phyloP scores from a whole-genome alignment of 495 filamentous ascomycete genomes.

The Penicillium chermesinum region DNA sequence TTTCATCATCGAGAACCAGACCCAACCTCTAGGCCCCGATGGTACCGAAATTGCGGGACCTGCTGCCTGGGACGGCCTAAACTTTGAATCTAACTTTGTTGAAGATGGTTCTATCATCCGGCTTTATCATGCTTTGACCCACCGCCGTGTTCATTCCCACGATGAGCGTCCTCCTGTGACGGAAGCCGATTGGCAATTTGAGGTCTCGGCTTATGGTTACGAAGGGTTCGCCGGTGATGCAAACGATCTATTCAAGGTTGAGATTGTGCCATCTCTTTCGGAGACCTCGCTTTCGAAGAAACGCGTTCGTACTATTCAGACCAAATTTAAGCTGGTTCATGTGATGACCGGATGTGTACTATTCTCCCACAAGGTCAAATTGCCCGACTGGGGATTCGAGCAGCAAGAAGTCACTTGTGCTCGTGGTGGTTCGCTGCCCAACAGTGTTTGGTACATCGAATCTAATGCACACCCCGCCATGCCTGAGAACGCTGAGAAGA shows the following conservation, averaged over 20 bases:
- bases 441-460: conserved; percentile 96
- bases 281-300: conserved; percentile 74
- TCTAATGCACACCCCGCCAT: conserved; percentile 77
- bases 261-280: conserved; percentile 89
- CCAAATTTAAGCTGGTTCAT: conserved; percentile 92
- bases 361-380: conserved; percentile 98
- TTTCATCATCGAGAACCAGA: conserved; percentile 91
- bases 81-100: conserved; percentile 53
- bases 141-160: conserved; percentile 90
- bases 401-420: conserved; percentile 98
- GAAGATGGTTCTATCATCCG: conserved; percentile 74
- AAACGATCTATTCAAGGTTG: conserved; percentile 90
- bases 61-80: conserved; percentile 73
- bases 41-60: conserved; percentile 71
- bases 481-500: conserved; percentile 71
- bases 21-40: conserved; percentile 73
- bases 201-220: conserved; percentile 96
- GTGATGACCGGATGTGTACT: conserved; percentile 95
- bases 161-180: conserved; percentile 96
- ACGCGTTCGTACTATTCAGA: conserved; percentile 86
- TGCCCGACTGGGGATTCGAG: conserved; percentile 94
- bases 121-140: conserved; percentile 76
- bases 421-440: conserved; percentile 85
- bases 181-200: conserved; percentile 97
- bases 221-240: conserved; percentile 96